Evolutionary conservation across 345 rosid species (phyloP), one percentile per base, ranked within the genome.

Genomic region (Melaleuca quinquenervia): DNA sequence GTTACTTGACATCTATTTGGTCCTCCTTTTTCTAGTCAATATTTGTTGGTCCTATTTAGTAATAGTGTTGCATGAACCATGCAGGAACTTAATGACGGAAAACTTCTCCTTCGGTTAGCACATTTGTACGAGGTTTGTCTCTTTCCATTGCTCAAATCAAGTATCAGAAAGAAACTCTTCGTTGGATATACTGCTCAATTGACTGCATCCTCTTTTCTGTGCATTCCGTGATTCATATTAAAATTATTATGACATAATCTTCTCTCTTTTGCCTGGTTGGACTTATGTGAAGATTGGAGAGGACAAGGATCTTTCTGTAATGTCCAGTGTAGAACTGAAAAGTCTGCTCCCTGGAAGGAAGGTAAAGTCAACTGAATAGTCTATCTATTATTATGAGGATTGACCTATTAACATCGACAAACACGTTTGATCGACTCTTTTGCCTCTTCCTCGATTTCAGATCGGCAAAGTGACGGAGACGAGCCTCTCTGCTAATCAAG

Each of bases 401-500:
- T 50, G 41, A 36, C 18, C 21, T 32, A 27, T 22, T 49, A 64
- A 29, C 21, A 70, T 32, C 48, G 45, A 32, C 78, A 70, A 64
- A 32, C 78, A 32, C 12, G 11, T 32, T 32, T 45, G 16, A 64
- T 83, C 0, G 12, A 45, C 48, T 26, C 22, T 21, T 80, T 50
- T 82, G 64, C 15, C 21, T 7, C 51, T 11, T 78, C 32, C 8
- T 74, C 14, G 5, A 53, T 44, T 86, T 74, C 94, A 97, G 98
- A 93, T 97, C 20, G 60, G 52, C 32, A 83, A 92, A 89, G 94
- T 93, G 91, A 90, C 86, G 12, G 99, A 97, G 92, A 89, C 86
- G 89, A 97, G 90, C 90, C 91, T 97, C 84, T 93, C 98, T 13
- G 99, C 95, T 8, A 97, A 97, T 85, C 98, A 95, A 92, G 96